phyloP scores from a whole-genome alignment of 1,284 basidiomycete genomes.

The Melampsora americana region DNA sequence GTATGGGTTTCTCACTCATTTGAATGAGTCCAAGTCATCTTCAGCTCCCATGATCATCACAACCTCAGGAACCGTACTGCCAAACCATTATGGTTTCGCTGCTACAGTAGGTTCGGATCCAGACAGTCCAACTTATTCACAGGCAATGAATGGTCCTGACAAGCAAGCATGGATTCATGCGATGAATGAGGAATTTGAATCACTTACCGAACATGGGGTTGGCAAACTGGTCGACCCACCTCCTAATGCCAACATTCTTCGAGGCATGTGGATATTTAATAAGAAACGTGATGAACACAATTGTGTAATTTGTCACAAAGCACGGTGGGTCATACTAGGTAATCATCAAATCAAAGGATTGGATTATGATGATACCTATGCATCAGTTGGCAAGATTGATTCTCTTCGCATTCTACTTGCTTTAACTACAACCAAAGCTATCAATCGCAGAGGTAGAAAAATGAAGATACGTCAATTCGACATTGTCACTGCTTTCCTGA shows the following conservation, averaged over 20 bases:
- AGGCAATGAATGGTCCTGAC: not conserved
- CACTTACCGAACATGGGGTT: not conserved
- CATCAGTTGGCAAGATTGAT: not conserved
- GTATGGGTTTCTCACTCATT: too few relatives aligned
- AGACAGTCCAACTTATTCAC: not conserved
- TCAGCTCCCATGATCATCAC: too few relatives aligned
- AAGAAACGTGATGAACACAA: not conserved
- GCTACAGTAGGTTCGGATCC: too few relatives aligned
- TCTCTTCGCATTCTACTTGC: not conserved
- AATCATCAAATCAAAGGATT: too few relatives aligned
- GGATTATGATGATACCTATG: constrained; percentile 2
- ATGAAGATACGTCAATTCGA: not conserved
- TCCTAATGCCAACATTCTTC: not conserved
- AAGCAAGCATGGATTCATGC: not conserved
- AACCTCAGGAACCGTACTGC: too few relatives aligned
- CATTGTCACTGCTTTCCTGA: not conserved
- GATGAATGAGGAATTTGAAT: not conserved
- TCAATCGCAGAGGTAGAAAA: not conserved
- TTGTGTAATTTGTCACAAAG: not conserved
- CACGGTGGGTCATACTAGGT: not conserved
- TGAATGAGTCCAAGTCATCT: too few relatives aligned
- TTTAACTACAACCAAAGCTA: not conserved
- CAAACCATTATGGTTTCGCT: too few relatives aligned
- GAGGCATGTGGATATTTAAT: not conserved
- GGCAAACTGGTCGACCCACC: not conserved